Base-by-base conservation (phyloP, 805 yeast species). In the Candida hispaniensis region DNA sequence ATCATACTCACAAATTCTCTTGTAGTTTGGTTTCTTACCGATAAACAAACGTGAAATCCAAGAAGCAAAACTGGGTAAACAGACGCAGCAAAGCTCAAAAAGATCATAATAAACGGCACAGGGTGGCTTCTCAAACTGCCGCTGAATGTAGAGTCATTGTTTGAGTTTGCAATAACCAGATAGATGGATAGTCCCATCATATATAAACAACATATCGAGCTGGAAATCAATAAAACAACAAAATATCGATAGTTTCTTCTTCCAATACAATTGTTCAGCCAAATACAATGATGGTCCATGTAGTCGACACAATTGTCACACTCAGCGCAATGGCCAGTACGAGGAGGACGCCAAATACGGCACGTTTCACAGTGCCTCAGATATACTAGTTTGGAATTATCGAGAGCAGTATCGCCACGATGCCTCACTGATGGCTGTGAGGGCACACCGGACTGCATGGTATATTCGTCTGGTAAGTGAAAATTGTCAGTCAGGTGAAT, bases 211-310 rank as follows among this genome's bases (percentile, higher is more conserved):
- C 59, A 38, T 0, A 66, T 3, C 1, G 54, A 47, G 1, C 57
- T 48, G 32, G 61, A 57, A 1, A 66, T 19, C 22, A 79, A 48
- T 44, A 74, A 79, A 10, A 42, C 32, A 6, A 48, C 34, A 40
- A 48, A 48, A 36, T 43, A 48, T 43, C 70, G 56, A 52, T 79
- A 79, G 48, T 79, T 81, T 38, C 80, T 55, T 41, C 71, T 69
- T 1, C 93, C 94, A 25, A 81, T 66, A 51, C 94, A 81, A 45
- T 74, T 79, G 47, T 78, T 75, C 32, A 81, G 50, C 71, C 79
- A 73, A 20, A 62, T 46, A 49, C 86, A 78, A 52, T 78, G 86
- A 50, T 78, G 88, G 47, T 82, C 94, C 46, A 71, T 77, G 30
- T 67, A 47, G 7, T 69, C 52, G 12, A 79, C 60, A 48, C 94